Evolutionary conservation across 2,329 filamentous ascomycete genomes (phyloP).

Genomic region (Colletotrichum sp.): DNA sequence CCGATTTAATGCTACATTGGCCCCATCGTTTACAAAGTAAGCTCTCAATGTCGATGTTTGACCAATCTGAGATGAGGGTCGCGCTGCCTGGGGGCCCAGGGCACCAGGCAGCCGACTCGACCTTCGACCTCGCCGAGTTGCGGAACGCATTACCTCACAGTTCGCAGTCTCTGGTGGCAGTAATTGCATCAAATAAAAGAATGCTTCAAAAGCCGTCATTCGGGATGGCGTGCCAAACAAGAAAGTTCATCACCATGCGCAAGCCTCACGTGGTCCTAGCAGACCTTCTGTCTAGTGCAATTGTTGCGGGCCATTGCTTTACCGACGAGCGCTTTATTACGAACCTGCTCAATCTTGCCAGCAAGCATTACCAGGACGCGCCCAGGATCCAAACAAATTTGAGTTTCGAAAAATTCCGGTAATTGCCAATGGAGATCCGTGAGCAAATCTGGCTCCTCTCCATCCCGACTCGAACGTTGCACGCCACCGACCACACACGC

Average conservation of each 20-base stretch:
- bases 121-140: neutral
- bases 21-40: neutral
- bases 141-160: neutral
- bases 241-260: neutral
- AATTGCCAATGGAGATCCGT: neutral
- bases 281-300: neutral
- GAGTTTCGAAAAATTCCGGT: neutral
- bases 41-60: neutral
- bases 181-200: neutral
- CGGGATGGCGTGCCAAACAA: neutral
- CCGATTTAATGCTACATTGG: rapidly evolving
- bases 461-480: neutral
- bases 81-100: neutral
- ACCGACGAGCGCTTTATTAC: neutral
- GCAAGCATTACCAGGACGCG: neutral
- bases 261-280: neutral
- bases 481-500: neutral
- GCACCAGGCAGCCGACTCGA: neutral
- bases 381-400: neutral
- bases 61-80: neutral
- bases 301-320: neutral
- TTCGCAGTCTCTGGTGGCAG: neutral
- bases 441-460: neutral
- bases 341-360: neutral
- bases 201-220: neutral